Conservation (phyloP, 1,284 basidiomycete genomes). For the Moesziomyces sp. region DNA sequence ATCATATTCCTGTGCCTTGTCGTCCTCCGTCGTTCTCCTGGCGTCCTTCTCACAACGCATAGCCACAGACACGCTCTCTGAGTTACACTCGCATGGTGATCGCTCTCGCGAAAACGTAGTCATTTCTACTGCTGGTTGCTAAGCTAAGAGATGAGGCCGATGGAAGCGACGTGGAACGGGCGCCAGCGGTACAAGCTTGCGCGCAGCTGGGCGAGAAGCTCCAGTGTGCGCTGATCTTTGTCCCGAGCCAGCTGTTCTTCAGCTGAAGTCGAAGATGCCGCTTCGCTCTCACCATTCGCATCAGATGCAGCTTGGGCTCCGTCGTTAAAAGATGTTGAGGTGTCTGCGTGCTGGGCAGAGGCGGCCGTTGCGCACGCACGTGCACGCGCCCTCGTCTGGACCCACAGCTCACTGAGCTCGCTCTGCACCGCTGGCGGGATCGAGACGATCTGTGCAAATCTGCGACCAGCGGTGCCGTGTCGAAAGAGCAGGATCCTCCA, state of each 20-base stretch:
- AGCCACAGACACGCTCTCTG: too few species aligned
- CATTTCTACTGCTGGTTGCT: too few species aligned
- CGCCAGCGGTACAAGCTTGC: constrained; percentile 40
- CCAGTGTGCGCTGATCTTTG: constrained; percentile 21
- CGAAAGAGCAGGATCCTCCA: constrained; percentile 41
- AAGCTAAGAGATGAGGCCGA: constrained; percentile 20
- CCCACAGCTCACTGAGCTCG: constrained; percentile 32
- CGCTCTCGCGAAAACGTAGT: too few species aligned
- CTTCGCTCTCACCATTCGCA: too few species aligned
- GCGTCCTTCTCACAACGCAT: too few species aligned
- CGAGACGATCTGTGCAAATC: constrained; percentile 36
- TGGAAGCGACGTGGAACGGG: constrained; percentile 22
- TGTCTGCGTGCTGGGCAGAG: too few species aligned
- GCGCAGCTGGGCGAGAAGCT: constrained; percentile 24
- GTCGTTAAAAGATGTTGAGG: too few species aligned
- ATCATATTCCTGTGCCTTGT: too few species aligned
- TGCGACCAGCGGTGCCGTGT: constrained; percentile 30
- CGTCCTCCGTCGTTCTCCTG: too few species aligned
- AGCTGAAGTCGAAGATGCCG: neutral
- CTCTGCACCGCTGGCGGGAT: constrained; percentile 30
- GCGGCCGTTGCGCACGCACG: neutral
- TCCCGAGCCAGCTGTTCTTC: neutral
- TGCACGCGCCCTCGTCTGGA: constrained; percentile 23
- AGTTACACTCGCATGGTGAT: too few species aligned
- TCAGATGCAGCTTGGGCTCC: too few species aligned